Evolutionary conservation across 805 yeast genomes (phyloP), one percentile per base, ranked within the genome.

Genomic region (Spathaspora arborariae): DNA sequence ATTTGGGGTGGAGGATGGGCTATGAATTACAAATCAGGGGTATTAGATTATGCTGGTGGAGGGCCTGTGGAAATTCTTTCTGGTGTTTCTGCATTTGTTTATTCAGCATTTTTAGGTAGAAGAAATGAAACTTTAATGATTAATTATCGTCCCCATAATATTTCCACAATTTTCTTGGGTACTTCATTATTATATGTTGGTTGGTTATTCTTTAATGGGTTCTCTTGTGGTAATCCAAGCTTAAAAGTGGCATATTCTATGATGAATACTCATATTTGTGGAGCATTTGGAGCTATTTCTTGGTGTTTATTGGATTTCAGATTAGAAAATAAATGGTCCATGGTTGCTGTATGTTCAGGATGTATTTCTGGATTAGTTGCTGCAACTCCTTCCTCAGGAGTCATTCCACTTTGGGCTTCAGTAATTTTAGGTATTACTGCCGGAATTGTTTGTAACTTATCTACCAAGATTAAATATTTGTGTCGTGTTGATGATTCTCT

Each of bases 1-100:
- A 82, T 88, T 46, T 92, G 98, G 98, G 85, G 89, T 47, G 84
- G 83, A 40, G 98, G 99, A 35, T 92, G 98, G 98, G 96, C 96
- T 33, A 77, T 76, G 54, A 42, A 51, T 13, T 72, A 64, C 64
- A 75, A 81, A 56, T 92, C 96, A 82, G 97, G 96, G 5, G 98
- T 84, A 1, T 73, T 92, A 44, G 99, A 92, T 64, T 92, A 88
- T 65, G 99, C 99, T 20, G 99, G 99, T 24, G 98, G 98, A 47
- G 97, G 97, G 0, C 96, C 97, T 0, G 97, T 92, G 21, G 98
- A 92, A 64, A 88, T 94, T 47, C 76, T 88, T 24, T 84, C 95
- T 20, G 98, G 98, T 50, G 85, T 90, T 20, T 86, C 89, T 30
- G 97, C 96, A 1, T 83, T 92, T 56, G 96, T 88, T 4, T 84